phyloP scores from a whole-genome alignment of 2,329 filamentous ascomycete genomes.

The Fusarium subtropicale region DNA sequence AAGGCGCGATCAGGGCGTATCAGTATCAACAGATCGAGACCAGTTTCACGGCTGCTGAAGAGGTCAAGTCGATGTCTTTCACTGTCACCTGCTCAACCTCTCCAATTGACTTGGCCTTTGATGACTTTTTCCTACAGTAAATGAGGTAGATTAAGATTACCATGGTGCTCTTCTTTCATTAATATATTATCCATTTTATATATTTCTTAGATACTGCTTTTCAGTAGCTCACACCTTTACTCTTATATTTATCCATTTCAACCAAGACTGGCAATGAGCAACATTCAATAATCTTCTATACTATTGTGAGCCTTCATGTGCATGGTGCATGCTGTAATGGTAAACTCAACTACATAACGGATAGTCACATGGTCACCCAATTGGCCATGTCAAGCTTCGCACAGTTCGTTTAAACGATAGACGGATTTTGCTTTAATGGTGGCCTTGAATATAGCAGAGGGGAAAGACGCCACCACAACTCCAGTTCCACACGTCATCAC shows the following conservation, averaged over 20 bases:
- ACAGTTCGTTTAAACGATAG: no score
- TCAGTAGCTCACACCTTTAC: background rate
- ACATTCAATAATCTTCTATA: rapidly evolving
- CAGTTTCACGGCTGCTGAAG: background rate
- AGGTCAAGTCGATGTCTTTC: background rate
- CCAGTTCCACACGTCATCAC: background rate
- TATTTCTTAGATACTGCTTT: background rate
- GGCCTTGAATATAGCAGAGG: no score
- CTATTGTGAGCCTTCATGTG: background rate
- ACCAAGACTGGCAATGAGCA: background rate
- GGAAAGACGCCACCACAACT: background rate
- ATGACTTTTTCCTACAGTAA: slow-evolving; percentile 1
- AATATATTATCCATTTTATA: background rate
- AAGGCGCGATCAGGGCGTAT: background rate
- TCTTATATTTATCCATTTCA: background rate
- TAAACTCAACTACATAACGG: no score
- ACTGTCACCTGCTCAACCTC: background rate
- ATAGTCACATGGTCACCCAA: no score
- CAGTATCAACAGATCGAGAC: background rate
- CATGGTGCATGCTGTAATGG: no score
- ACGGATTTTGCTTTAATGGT: no score
- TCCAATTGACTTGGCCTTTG: background rate
- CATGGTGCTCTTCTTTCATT: background rate
- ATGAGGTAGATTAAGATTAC: rapidly evolving
- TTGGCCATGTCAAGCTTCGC: no score